phyloP scores from a whole-genome alignment of 2,329 filamentous ascomycete species.

The Neoarthrinium moseri region DNA sequence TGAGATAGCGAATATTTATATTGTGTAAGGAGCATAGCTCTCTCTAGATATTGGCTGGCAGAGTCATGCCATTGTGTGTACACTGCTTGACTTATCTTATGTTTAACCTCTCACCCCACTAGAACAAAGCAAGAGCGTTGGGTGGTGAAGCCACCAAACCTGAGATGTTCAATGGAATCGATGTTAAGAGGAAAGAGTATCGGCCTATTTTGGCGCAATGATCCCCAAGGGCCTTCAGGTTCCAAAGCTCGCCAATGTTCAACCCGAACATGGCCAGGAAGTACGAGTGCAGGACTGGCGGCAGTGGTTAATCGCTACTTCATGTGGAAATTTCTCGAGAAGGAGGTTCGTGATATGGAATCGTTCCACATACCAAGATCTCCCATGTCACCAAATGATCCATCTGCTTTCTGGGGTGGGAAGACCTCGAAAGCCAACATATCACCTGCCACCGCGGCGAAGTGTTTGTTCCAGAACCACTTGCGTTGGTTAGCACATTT shows the following conservation, averaged over 20 bases:
- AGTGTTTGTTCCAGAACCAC: slow-evolving; percentile 58
- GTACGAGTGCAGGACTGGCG: slow-evolving; percentile 8
- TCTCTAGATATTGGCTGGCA: too few relatives aligned
- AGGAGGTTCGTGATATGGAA: too few relatives aligned
- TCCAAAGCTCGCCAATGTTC: slow-evolving; percentile 20
- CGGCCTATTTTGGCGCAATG: slow-evolving; percentile 31
- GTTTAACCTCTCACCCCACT: too few relatives aligned
- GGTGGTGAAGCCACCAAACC: slow-evolving; percentile 38
- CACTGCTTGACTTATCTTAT: too few relatives aligned
- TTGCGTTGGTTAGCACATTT: slow-evolving; percentile 32
- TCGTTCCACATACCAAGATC: slow-evolving; percentile 8
- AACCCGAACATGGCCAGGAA: slow-evolving; percentile 12
- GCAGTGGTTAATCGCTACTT: too few relatives aligned
- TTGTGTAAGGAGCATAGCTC: too few relatives aligned
- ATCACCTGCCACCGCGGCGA: slow-evolving; percentile 57
- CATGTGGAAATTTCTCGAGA: too few relatives aligned
- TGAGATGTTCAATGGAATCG: slow-evolving; percentile 38
- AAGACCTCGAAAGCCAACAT: slow-evolving; percentile 53
- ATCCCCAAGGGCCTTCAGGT: slow-evolving; percentile 18
- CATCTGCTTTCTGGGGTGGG: slow-evolving; percentile 31
- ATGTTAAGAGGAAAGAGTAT: slow-evolving; percentile 41
- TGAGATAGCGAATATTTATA: too few relatives aligned
- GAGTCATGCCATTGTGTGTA: too few relatives aligned
- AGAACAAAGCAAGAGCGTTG: slow-evolving; percentile 36
- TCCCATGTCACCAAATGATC: neutral